Evolutionary conservation across 441 rosid species (phyloP).

Genomic region (Croton setiger): DNA sequence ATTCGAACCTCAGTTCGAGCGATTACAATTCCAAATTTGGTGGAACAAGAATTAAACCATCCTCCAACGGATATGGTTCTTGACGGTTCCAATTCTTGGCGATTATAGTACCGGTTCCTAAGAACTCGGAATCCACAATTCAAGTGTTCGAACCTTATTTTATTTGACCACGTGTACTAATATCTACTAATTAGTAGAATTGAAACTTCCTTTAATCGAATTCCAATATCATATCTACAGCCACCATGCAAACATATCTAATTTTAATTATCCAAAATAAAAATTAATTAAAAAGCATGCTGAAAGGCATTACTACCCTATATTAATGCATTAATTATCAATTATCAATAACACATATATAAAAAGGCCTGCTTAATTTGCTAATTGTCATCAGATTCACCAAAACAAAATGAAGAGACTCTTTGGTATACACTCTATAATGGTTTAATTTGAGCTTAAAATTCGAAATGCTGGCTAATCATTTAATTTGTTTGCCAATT

Average conservation of each 20-base stretch:
- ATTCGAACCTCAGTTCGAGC: too few species aligned
- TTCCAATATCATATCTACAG: background rate
- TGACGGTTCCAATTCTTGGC: too few species aligned
- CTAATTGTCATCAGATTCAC: background rate
- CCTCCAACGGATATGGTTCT: too few species aligned
- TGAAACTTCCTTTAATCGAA: background rate
- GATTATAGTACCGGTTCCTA: too few species aligned
- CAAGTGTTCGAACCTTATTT: too few species aligned
- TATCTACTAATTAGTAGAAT: too few species aligned
- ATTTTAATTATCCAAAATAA: background rate
- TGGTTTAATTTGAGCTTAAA: background rate
- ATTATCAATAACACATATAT: background rate
- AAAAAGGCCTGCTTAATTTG: background rate
- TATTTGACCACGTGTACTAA: too few species aligned
- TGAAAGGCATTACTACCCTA: background rate
- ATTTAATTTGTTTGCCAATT: background rate
- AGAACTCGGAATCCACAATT: too few species aligned
- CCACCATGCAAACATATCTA: background rate
- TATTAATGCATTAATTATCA: background rate
- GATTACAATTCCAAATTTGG: too few species aligned
- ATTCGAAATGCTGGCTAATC: background rate
- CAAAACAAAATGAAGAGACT: constrained; percentile 1
- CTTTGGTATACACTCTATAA: background rate
- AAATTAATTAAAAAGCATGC: background rate
- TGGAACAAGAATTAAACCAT: too few species aligned